phyloP scores from a whole-genome alignment of 768 basidiomycete genomes.

The Tylopilus felleus region DNA sequence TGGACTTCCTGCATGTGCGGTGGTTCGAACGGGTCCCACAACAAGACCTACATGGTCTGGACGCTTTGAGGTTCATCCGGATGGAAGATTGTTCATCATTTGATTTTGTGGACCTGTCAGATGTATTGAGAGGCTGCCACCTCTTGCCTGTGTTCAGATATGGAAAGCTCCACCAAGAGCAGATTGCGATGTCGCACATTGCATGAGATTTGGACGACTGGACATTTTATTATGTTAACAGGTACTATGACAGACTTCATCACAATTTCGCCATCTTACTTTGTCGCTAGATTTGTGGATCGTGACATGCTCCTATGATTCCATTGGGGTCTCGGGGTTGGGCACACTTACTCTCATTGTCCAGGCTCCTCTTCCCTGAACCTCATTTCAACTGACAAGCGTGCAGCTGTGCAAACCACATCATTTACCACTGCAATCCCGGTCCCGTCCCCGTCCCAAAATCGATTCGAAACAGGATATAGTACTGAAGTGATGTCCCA shows the following conservation, averaged over 20 bases:
- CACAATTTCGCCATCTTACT: background rate
- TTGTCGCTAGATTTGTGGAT: background rate
- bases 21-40: background rate
- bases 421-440: too few relatives aligned
- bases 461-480: too few relatives aligned
- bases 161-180: background rate
- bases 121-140: background rate
- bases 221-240: background rate
- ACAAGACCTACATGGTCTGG: background rate
- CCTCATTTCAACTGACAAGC: too few relatives aligned
- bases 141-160: background rate
- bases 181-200: background rate
- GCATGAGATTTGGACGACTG: background rate
- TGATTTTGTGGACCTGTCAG: background rate
- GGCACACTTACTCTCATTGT: background rate
- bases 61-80: background rate
- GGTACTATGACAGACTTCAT: background rate
- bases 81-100: background rate
- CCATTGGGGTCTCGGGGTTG: background rate
- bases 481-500: too few relatives aligned
- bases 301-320: background rate
- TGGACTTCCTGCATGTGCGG: background rate
- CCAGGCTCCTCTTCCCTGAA: too few relatives aligned
- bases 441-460: too few relatives aligned
- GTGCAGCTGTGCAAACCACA: too few relatives aligned